Conservation (phyloP, 139 green algal genomes). For the Auxenochlorella pyrenoidosa region DNA sequence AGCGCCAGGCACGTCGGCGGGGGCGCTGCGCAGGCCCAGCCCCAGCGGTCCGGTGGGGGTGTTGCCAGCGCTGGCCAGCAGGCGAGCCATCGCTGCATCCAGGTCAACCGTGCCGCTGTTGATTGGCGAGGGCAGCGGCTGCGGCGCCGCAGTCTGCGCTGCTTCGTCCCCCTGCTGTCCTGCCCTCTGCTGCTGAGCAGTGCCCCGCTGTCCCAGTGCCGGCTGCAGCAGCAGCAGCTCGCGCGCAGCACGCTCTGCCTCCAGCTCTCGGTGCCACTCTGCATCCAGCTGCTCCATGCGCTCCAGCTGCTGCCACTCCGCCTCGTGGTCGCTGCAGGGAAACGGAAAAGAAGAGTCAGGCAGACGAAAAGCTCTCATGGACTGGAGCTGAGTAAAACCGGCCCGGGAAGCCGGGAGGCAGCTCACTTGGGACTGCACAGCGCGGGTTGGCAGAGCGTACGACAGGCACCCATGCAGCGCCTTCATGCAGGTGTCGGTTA, state of each 20-base stretch:
- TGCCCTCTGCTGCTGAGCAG: neutral
- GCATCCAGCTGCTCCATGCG: neutral
- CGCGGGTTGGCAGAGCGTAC: neutral
- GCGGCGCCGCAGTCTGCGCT: neutral
- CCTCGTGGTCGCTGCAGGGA: conserved; percentile 19
- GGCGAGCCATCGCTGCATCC: conserved; percentile 22
- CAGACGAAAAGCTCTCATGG: too few relatives aligned
- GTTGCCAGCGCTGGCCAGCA: conserved; percentile 44
- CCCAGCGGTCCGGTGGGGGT: conserved; percentile 41
- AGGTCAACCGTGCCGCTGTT: conserved; percentile 14
- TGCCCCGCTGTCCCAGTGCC: neutral
- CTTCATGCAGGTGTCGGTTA: neutral
- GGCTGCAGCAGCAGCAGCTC: neutral
- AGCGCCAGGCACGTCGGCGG: neutral
- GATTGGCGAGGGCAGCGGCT: conserved; percentile 16
- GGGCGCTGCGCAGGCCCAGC: conserved; percentile 16
- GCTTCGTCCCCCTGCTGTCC: neutral
- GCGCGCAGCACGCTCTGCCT: neutral
- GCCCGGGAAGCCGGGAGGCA: neutral
- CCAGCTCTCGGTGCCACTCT: conserved; percentile 2
- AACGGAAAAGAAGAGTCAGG: too few relatives aligned
- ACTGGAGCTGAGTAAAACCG: neutral
- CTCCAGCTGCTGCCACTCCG: conserved; percentile 8
- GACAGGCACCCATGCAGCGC: neutral
- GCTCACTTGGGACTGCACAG: neutral